Evolutionary conservation across 371 early-diverging fungal genomes (phyloP).

Genomic region (Haplosporangium sp.): DNA sequence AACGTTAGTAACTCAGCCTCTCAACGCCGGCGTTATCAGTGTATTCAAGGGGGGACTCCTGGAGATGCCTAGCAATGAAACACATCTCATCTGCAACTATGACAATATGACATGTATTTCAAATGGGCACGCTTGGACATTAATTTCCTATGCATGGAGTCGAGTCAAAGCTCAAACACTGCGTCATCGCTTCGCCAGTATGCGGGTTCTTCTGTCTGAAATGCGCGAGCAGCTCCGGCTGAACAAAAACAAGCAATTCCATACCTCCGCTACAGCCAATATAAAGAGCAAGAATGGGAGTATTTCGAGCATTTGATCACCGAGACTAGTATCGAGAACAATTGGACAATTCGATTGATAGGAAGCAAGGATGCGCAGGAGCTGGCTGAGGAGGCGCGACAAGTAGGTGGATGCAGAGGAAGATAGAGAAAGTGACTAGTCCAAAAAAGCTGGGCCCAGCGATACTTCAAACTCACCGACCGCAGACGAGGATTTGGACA

Average conservation of each 20-base stretch:
- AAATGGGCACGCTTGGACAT: conserved; percentile 6
- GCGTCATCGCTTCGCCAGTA: conserved; percentile 11
- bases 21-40: conserved; percentile 13
- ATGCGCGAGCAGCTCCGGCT: neutral
- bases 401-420: neutral
- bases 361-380: conserved; percentile 1
- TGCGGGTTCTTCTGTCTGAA: conserved; percentile 4
- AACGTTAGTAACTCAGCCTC: conserved; percentile 8
- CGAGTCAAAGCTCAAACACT: conserved; percentile 1
- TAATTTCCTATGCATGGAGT: conserved; percentile 13
- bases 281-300: conserved; percentile 5
- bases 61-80: conserved; percentile 13
- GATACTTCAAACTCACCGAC: neutral
- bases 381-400: neutral
- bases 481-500: neutral
- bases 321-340: neutral
- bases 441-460: neutral
- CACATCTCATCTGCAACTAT: conserved; percentile 1
- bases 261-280: neutral
- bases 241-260: neutral
- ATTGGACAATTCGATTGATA: neutral
- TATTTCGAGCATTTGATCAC: conserved; percentile 13
- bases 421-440: neutral
- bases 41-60: conserved; percentile 10
- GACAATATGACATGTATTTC: neutral